Evolutionary conservation across 2,329 filamentous ascomycete genomes (phyloP).

Genomic region (Xylaria sp.): DNA sequence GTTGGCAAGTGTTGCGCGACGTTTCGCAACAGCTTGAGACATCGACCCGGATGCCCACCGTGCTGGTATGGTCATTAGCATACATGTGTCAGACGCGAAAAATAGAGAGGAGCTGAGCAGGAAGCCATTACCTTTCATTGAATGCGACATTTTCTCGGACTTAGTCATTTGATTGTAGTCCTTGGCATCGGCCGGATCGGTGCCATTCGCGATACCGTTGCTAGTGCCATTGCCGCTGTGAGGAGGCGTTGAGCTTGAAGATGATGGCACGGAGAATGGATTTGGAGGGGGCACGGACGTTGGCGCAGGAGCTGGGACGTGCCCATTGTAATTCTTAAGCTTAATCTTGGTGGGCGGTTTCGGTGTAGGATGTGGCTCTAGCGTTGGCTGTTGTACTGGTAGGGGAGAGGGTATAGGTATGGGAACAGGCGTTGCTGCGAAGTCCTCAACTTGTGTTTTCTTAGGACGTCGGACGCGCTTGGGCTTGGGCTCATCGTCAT

Average conservation of each 20-base stretch:
- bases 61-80: conserved; percentile 53
- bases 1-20: conserved; percentile 68
- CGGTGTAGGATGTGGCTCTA: conserved; percentile 27
- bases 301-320: conserved; percentile 26
- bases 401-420: conserved; percentile 26
- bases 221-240: conserved; percentile 33
- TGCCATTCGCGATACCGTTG: conserved; percentile 47
- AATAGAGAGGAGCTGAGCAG: not conserved
- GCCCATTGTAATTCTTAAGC: conserved; percentile 50
- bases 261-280: conserved; percentile 39
- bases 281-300: conserved; percentile 36
- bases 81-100: not conserved
- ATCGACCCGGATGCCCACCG: conserved; percentile 71
- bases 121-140: conserved; percentile 68
- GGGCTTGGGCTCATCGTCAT: conserved; percentile 45
- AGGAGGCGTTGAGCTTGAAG: conserved; percentile 36
- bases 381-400: conserved; percentile 28
- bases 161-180: conserved; percentile 72
- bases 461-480: conserved; percentile 48
- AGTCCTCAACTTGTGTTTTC: conserved; percentile 44
- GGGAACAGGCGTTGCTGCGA: conserved; percentile 33
- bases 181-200: conserved; percentile 57
- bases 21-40: conserved; percentile 69
- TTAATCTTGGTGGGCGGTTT: conserved; percentile 50
- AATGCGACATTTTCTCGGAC: conserved; percentile 73